phyloP scores from a whole-genome alignment of 805 yeast genomes.

The Torulaspora delbrueckii region DNA sequence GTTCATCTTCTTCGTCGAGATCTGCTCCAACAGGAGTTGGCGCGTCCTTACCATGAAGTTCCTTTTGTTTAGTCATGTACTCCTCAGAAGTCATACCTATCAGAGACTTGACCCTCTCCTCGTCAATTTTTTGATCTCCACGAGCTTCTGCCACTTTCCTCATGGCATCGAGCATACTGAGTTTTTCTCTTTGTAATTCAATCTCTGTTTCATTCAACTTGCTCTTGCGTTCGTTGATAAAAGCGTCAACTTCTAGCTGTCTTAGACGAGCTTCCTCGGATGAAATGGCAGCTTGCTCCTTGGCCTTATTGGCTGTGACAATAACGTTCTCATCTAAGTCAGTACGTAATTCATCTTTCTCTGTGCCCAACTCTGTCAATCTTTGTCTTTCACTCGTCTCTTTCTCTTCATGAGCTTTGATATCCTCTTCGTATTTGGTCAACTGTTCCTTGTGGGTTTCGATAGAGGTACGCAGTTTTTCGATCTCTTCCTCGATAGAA shows the following conservation, averaged over 20 bases:
- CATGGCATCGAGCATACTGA: conserved; percentile 35
- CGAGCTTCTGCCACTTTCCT: conserved; percentile 39
- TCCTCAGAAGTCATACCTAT: conserved; percentile 33
- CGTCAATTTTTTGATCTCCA: conserved; percentile 31
- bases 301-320: conserved; percentile 33
- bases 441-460: conserved; percentile 37
- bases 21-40: conserved; percentile 3
- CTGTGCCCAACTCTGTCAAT: conserved; percentile 31
- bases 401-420: conserved; percentile 26
- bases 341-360: conserved; percentile 29
- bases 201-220: conserved; percentile 36
- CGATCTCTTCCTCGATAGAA: conserved; percentile 41
- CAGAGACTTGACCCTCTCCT: conserved; percentile 30
- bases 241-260: conserved; percentile 38
- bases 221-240: conserved; percentile 36
- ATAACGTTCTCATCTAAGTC: conserved; percentile 22
- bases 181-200: conserved; percentile 37
- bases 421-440: conserved; percentile 33
- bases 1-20: conserved; percentile 17
- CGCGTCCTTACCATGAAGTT: not conserved
- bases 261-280: conserved; percentile 36
- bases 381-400: conserved; percentile 33
- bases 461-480: conserved; percentile 34
- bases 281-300: conserved; percentile 35
- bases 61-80: conserved; percentile 21